phyloP scores from a whole-genome alignment of 2,329 filamentous ascomycete species.

The Paradendryphiella salina region DNA sequence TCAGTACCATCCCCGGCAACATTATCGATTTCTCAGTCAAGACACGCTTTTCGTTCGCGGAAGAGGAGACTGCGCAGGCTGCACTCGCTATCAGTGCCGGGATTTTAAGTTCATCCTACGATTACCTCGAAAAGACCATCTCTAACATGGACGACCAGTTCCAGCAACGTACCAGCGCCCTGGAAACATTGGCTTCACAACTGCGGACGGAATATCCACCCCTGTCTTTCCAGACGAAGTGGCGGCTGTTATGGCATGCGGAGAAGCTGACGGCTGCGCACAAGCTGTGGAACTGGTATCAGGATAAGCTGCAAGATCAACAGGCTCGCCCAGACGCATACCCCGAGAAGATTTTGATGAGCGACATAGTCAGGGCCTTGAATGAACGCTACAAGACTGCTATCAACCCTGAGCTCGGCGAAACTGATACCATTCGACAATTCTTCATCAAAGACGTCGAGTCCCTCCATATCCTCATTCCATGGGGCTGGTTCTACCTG shows the following conservation, averaged over 20 bases:
- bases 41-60: conserved; percentile 66
- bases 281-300: conserved; percentile 79
- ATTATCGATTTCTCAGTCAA: conserved; percentile 81
- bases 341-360: conserved; percentile 69
- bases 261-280: conserved; percentile 85
- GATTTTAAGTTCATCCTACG: conserved; percentile 75
- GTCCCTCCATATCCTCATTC: conserved; percentile 72
- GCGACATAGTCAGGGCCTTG: conserved; percentile 74
- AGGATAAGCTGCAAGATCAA: conserved; percentile 71
- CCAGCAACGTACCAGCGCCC: conserved; percentile 68
- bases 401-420: conserved; percentile 65
- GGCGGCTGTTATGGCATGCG: conserved; percentile 83
- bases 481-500: conserved; percentile 69
- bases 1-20: conserved; percentile 77
- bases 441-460: conserved; percentile 74
- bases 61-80: conserved; percentile 73
- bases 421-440: conserved; percentile 77
- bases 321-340: conserved; percentile 61
- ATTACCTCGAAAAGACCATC: conserved; percentile 71
- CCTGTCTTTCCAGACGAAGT: conserved; percentile 70
- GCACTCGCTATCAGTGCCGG: conserved; percentile 78
- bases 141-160: conserved; percentile 83
- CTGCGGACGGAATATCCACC: conserved; percentile 66
- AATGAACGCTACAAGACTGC: conserved; percentile 75
- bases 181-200: conserved; percentile 74